Conservation (phyloP, 768 basidiomycete species). For the Tylopilus sp. region DNA sequence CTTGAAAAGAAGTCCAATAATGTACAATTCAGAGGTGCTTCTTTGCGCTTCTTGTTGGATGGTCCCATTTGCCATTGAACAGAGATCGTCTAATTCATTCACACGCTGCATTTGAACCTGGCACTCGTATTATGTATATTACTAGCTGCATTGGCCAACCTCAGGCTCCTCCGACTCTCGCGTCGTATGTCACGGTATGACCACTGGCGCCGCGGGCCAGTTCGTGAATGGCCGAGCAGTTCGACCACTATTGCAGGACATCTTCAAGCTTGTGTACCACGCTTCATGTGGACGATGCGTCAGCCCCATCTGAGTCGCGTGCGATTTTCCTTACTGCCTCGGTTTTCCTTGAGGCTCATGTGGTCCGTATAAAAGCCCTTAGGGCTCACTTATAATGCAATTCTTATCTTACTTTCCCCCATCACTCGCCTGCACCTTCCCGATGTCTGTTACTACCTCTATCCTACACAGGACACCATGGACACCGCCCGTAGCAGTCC, state of each 20-base stretch:
- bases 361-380: neutral
- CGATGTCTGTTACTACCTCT: constrained; percentile 22
- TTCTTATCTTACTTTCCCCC: neutral
- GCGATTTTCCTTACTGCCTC: neutral
- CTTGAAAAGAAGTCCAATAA: constrained; percentile 45
- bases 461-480: constrained; percentile 73
- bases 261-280: no score
- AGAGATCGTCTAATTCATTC: neutral
- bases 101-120: neutral
- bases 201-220: no score
- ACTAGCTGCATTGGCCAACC: no score
- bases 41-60: constrained; percentile 35
- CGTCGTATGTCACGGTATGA: no score
- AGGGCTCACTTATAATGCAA: neutral
- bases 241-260: no score
- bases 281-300: no score
- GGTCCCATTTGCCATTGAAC: constrained; percentile 29
- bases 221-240: no score
- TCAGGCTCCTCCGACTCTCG: no score
- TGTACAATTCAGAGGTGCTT: constrained; percentile 34
- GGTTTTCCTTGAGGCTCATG: neutral
- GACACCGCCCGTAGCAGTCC: constrained; percentile 65
- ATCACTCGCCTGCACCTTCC: neutral
- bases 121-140: neutral
- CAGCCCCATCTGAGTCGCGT: neutral